Base-by-base conservation (phyloP, 768 basidiomycete species). In the Pleurotus pulmonarius region DNA sequence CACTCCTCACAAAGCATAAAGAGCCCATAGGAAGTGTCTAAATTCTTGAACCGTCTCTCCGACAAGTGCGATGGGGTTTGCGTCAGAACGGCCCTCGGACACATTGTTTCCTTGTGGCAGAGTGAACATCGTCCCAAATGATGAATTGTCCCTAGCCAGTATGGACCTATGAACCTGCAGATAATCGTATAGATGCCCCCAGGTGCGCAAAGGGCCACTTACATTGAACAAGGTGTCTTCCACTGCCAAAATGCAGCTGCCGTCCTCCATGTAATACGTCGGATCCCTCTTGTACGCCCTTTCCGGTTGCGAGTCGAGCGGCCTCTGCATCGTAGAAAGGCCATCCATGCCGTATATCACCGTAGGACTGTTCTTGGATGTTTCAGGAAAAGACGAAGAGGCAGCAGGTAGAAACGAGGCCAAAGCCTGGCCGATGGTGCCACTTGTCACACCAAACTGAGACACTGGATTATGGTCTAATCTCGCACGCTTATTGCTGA, bases 211-310 rank as follows among this genome's bases (percentile, higher is more conserved):
- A 39, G 15, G 29, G 40, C 26, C 46, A 53, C 80, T 29, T 59
- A 87, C 88, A 63, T 87, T 88, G 70, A 90, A 90, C 56, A 90
- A 66, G 8, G 79, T 83, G 62, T 84, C 78, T 57, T 80, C 77
- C 11, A 90, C 81, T 29, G 81, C 73, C 45, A 90, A 65, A 15
- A 88, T 74, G 60, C 84, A 87, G 62, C 86, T 87, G 44, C 87
- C 88, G 61, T 88, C 86, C 37, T 78, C 72, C 58, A 87, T 75
- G 65, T 89, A 90, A 62, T 80, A 90, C 5, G 64, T 66, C n/a
- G 74, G 66, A 61, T 90, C 87, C 52, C 77, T 70, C 25, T 58
- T 65, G 43, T 47, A 59, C 55, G 59, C 57, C 12, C 11, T 18
- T 15, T 20, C 12, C 12, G 51, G 39, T 40, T 43, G 51, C 22